Evolutionary conservation across 192 early-diverging fungal genomes (phyloP), one percentile per base, ranked within the genome.

Genomic region (Coemansia sp.): DNA sequence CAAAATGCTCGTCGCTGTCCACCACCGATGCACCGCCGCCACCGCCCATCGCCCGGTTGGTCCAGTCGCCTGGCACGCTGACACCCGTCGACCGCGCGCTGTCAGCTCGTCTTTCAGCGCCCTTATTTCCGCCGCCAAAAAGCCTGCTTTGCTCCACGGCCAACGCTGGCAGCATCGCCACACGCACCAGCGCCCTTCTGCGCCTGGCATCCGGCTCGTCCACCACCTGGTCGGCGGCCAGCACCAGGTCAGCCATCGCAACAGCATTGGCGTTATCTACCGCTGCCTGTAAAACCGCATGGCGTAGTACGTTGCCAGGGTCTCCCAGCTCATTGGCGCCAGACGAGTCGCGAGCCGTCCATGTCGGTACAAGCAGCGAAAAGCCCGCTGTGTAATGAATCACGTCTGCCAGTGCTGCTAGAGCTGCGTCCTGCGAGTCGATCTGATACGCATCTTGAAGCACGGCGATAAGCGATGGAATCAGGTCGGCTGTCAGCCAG

Each of bases 61-160:
- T 73, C 71, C 71, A 78, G 12, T 51, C 22, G 2, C 8, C 64
- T 5, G 71, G 67, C 45, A 63, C 71, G 7, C 39, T 28, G 7
- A 36, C 58, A 37, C 33, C 28, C 2, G 8, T n/a, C 1, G 20
- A 8, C 28, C 22, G 22, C 22, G 1, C 22, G 7, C 18, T 7
- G 11, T 15, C 9, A 11, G 28, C 28, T 59, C 38, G 0, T 8
- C 57, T 0, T 35, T 51, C 17, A 2, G 32, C 52, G 38, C 9
- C 38, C 48, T 33, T 18, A 2, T 54, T n/a, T 22, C 18, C 14
- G 48, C 66, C 60, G 34, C 39, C 70, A 36, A 83, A 83, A 58
- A 77, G 38, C 39, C 61, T 61, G 60, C 68, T 72, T 37, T 72
- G 70, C 53, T 83, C 80, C 0, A 83, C 80, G 1, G 80, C 80